Evolutionary conservation across 108 stramenopile genomes (phyloP).

Genomic region (Mediolabrus comicus): DNA sequence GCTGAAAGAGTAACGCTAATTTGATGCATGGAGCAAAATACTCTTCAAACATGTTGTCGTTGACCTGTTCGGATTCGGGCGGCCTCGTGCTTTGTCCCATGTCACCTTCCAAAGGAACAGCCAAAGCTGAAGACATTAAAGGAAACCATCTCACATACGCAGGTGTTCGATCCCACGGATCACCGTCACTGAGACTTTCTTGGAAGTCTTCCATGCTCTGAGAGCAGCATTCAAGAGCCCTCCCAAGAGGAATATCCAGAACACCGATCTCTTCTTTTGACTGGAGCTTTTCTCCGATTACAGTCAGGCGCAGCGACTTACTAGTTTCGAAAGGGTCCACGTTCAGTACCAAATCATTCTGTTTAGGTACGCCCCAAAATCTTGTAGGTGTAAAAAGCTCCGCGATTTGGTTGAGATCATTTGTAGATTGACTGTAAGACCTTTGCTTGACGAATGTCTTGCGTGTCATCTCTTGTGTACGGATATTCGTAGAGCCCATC

Average conservation of each 20-base stretch:
- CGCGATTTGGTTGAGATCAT: constrained; percentile 26
- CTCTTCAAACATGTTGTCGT: constrained; percentile 62
- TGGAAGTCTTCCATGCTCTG: constrained; percentile 43
- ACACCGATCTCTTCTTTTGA: constrained; percentile 74
- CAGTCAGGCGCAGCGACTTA: constrained; percentile 68
- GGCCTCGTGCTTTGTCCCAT: constrained; percentile 65
- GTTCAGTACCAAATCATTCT: constrained; percentile 64
- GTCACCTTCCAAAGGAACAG: constrained; percentile 68
- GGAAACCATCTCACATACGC: constrained; percentile 83
- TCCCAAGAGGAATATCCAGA: constrained; percentile 69
- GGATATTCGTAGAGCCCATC: neutral
- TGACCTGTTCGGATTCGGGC: constrained; percentile 61
- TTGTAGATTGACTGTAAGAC: neutral
- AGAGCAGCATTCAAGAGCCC: constrained; percentile 68
- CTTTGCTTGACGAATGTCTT: neutral
- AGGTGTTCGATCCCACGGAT: constrained; percentile 12
- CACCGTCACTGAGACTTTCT: neutral
- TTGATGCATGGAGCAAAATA: constrained; percentile 79
- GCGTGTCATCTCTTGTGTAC: neutral
- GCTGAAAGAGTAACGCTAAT: constrained; percentile 50
- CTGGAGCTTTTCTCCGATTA: constrained; percentile 72
- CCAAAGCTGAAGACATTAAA: constrained; percentile 58
- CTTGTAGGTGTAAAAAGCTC: constrained; percentile 32
- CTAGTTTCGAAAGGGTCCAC: constrained; percentile 85
- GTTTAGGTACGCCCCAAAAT: constrained; percentile 37